A percentile compares a stretch with the other conserved stretches of the same genome.
phyloP scores from a whole-genome alignment of 345 rosid genomes.

The Microthlaspi erraticum region DNA sequence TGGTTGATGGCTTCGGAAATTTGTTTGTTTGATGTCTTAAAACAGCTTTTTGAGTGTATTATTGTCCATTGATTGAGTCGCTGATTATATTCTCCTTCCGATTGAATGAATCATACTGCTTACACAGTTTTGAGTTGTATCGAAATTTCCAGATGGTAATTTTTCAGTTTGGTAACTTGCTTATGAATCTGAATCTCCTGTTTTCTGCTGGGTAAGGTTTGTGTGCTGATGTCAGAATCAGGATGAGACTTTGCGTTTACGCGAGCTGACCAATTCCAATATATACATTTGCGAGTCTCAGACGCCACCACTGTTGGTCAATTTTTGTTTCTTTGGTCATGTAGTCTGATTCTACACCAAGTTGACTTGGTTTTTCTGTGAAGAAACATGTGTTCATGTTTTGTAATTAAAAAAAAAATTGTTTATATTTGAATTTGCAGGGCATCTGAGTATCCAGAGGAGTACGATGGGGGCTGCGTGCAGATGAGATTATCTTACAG shows the following conservation, averaged over 20 bases:
- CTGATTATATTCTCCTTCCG: background rate
- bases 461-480: constrained; percentile 85
- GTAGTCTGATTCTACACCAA: constrained; percentile 7
- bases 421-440: constrained; percentile 42
- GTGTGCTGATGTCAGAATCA: constrained; percentile 37
- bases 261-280: constrained; percentile 25
- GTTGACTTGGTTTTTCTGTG: constrained; percentile 14
- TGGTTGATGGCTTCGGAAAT: background rate
- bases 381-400: constrained; percentile 13
- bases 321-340: background rate
- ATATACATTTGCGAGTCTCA: constrained; percentile 12
- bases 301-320: constrained; percentile 31
- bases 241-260: constrained; percentile 40
- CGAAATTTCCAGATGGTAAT: background rate
- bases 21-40: background rate
- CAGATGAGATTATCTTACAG: constrained; percentile 97
- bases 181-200: constrained; percentile 37
- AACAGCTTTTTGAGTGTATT: background rate
- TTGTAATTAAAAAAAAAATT: background rate
- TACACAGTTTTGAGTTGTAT: background rate
- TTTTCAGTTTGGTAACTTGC: background rate
- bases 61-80: background rate
- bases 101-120: background rate
- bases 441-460: constrained; percentile 89
- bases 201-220: constrained; percentile 12